Conservation (phyloP, 306 rosid species). For the Lupinus albus region DNA sequence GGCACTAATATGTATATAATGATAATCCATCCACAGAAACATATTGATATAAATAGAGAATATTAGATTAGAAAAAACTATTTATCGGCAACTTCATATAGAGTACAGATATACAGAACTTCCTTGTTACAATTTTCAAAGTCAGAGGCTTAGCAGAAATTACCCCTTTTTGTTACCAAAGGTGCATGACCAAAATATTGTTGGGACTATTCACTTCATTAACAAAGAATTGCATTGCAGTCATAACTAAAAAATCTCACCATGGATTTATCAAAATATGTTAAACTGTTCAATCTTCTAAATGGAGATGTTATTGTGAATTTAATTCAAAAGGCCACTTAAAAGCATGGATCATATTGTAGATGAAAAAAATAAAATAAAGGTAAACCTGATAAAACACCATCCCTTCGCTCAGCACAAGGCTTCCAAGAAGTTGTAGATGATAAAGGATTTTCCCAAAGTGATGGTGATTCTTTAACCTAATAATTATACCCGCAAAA, state of each 20-base stretch:
- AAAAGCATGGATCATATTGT: slow-evolving; percentile 23
- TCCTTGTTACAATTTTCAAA: slow-evolving; percentile 2
- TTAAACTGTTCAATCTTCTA: slow-evolving; percentile 3
- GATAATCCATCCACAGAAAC: slow-evolving; percentile 15
- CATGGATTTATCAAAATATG: not conserved
- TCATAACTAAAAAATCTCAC: not conserved
- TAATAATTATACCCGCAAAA: slow-evolving; percentile 37
- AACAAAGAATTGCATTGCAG: slow-evolving; percentile 21
- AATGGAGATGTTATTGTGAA: slow-evolving; percentile 8
- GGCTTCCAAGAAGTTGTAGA: slow-evolving; percentile 98
- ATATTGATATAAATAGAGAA: slow-evolving; percentile 13
- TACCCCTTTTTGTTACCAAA: not conserved
- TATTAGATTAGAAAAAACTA: not conserved
- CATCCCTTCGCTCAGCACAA: slow-evolving; percentile 90
- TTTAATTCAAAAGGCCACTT: not conserved
- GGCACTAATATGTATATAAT: slow-evolving; percentile 15
- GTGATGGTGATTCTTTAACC: slow-evolving; percentile 92
- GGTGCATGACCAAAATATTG: not conserved
- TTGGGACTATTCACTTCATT: slow-evolving; percentile 5
- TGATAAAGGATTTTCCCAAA: slow-evolving; percentile 96
- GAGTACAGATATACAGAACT: not conserved
- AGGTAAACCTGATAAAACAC: slow-evolving; percentile 84
- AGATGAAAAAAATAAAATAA: no score
- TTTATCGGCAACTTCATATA: not conserved
- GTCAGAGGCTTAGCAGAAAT: not conserved